Percentiles rank a stretch among this genome's conserved stretches.
Conservation (phyloP, 2,329 filamentous ascomycete genomes). For the Trichophyton schoenleinii region DNA sequence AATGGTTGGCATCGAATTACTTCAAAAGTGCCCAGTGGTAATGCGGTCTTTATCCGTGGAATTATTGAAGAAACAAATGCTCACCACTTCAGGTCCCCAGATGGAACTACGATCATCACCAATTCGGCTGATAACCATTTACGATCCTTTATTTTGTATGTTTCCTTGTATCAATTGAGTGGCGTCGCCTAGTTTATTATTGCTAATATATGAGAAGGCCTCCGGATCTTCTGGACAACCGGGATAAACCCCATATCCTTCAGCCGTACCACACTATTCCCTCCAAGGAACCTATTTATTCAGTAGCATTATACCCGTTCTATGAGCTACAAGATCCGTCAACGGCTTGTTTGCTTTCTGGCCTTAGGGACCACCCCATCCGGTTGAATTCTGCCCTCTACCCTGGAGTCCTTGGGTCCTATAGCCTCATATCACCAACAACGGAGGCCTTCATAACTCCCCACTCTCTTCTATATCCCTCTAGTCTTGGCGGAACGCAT, state of each 20-base stretch:
- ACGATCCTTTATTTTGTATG: constrained; percentile 43
- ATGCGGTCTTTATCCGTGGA: constrained; percentile 3
- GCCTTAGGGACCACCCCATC: constrained; percentile 44
- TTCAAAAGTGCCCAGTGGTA: constrained; percentile 38
- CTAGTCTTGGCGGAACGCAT: constrained; percentile 31
- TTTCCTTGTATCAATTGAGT: not conserved
- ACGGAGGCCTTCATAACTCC: constrained; percentile 47
- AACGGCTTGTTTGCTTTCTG: constrained; percentile 40
- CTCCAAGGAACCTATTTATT: constrained; percentile 40
- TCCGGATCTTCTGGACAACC: constrained; percentile 35
- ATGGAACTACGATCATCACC: constrained; percentile 47
- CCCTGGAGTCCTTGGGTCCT: constrained; percentile 37
- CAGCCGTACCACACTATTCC: constrained; percentile 35
- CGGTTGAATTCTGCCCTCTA: constrained; percentile 43
- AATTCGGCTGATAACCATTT: constrained; percentile 40
- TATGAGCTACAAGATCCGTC: constrained; percentile 41
- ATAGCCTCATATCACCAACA: constrained; percentile 42
- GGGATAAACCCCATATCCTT: constrained; percentile 26
- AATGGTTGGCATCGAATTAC: constrained; percentile 19
- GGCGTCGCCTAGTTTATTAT: not conserved
- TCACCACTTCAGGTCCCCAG: constrained; percentile 33
- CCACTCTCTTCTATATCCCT: constrained; percentile 42
- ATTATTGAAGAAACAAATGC: constrained; percentile 3
- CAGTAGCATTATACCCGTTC: constrained; percentile 42
- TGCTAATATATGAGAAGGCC: constrained; percentile 25